Conservation (phyloP, 78 protist genomes). For the Cavenderia fasciculata region DNA sequence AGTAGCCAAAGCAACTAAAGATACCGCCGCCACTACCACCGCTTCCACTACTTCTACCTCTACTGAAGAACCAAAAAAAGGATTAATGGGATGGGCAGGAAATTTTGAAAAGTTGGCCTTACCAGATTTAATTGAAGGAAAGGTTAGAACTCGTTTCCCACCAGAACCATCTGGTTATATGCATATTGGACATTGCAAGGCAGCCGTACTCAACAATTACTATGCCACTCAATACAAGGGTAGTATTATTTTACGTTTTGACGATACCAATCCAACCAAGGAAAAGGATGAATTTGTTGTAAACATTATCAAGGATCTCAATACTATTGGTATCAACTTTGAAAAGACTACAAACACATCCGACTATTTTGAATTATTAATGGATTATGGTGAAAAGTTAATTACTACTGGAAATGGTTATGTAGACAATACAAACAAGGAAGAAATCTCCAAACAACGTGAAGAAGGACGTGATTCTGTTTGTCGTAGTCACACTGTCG, state of each 20-base stretch:
- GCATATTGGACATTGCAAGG: constrained; percentile 99
- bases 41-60: not conserved
- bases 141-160: constrained; percentile 99
- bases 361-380: constrained; percentile 89
- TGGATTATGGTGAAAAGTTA: constrained; percentile 61
- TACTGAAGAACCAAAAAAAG: constrained; percentile 20
- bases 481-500: constrained; percentile 77
- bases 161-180: constrained; percentile 99
- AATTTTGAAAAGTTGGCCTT: constrained; percentile 46
- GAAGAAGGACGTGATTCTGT: constrained; percentile 60
- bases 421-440: constrained; percentile 89
- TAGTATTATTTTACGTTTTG: constrained; percentile 94
- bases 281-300: constrained; percentile 83
- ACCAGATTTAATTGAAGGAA: constrained; percentile 89
- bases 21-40: not conserved
- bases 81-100: constrained; percentile 66
- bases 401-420: constrained; percentile 87
- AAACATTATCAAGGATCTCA: constrained; percentile 84
- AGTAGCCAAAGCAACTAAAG: not conserved
- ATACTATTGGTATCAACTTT: constrained; percentile 72
- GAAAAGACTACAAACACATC: constrained; percentile 91
- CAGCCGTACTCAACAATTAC: constrained; percentile 93
- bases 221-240: constrained; percentile 94
- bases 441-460: constrained; percentile 80
- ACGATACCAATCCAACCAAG: constrained; percentile 99